Evolutionary conservation across 176 grass and related monocot genomes (phyloP), one percentile per base, ranked within the genome.

Genomic region (Coix lacrymajobi): DNA sequence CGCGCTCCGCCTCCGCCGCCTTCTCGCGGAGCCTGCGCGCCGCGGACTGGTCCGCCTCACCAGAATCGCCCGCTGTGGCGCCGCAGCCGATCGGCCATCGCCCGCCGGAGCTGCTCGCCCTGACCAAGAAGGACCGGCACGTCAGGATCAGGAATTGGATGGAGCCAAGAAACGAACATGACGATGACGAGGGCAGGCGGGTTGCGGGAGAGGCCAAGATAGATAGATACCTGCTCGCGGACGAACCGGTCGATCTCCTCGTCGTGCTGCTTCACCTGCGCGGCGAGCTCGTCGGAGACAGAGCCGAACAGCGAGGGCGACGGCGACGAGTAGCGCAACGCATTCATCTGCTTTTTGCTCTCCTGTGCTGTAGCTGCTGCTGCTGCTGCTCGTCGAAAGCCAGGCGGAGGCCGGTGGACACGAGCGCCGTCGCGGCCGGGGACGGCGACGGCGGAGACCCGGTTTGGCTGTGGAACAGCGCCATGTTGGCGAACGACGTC

Each of bases 391-490:
- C 92, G 16, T 91, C 90, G 71, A 94, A 91, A 52, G 92, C 81
- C 10, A 98, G 88, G 32, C 95, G 85, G 66, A 95, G 90, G 57
- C 92, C 95, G 9, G 95, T 98, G 28, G 95, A 98, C 25, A 93
- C 92, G 51, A 89, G 84, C 58, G 73, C 44, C 2, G 75, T 29
- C 3, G 81, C 80, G 22, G 88, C 78, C 16, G 79, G 89, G 38
- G 88, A 87, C 38, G 79, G 78, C 5, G 85, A 86, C 48, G 83
- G 64, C 44, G 79, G n/a, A 83, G 31, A 76, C 52, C 60, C 79
- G 83, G 71, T n/a, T n/a, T 84, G 89, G 76, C 8, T 36, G 6
- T 89, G 89, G 25, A 90, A 80, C 69, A 81, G 88, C 65, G 85
- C 62, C 88, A 88, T 36, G 85, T 62, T 88, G 16, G 52, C 74